Conservation (phyloP, 176 grass and related monocot species). For the Bromus sterilis region DNA sequence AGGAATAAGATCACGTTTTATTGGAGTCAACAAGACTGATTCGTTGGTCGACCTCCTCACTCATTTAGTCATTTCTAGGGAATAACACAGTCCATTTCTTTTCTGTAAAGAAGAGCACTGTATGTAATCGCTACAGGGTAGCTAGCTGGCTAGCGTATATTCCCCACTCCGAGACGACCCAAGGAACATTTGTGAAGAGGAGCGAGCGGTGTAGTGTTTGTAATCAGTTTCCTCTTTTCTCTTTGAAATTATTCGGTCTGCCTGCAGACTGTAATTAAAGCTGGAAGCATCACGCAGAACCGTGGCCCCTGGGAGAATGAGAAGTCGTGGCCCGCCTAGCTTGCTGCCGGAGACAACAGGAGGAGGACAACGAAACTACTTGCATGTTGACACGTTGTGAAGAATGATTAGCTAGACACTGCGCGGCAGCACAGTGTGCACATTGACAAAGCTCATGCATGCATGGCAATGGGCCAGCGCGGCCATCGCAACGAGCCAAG, state of each 20-base stretch:
- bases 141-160: background rate
- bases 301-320: background rate
- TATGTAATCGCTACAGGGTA: background rate
- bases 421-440: no score
- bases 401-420: background rate
- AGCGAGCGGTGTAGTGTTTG: background rate
- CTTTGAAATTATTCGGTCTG: background rate
- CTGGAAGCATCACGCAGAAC: background rate
- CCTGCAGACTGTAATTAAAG: background rate
- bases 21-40: background rate
- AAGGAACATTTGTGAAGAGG: background rate
- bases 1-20: slow-evolving; percentile 27
- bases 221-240: background rate
- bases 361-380: background rate
- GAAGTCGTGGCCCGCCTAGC: background rate
- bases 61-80: slow-evolving; percentile 14
- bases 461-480: no score
- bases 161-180: background rate
- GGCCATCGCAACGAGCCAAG: no score
- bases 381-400: background rate
- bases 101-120: background rate
- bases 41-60: background rate
- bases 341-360: background rate
- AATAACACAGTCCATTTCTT: background rate
- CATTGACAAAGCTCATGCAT: no score